Conservation (phyloP, 2,329 filamentous ascomycete genomes). For the Stemphylium vesicarium region DNA sequence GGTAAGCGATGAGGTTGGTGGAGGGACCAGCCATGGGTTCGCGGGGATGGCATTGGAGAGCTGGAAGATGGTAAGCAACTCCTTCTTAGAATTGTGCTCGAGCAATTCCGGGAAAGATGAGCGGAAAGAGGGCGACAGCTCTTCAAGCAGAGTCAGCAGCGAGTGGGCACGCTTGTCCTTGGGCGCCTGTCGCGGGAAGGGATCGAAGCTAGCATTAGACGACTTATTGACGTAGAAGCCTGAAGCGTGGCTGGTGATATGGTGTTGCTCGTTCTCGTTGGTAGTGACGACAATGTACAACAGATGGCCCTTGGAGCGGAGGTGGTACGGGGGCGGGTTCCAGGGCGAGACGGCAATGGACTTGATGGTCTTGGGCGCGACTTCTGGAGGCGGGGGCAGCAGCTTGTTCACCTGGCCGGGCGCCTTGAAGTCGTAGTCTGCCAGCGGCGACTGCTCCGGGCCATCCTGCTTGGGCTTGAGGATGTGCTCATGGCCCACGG, state of each 20-base stretch:
- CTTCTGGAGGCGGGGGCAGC: conserved; percentile 68
- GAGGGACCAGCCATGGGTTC: conserved; percentile 87
- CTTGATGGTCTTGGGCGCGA: conserved; percentile 89
- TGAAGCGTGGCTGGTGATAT: conserved; percentile 90
- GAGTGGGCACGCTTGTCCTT: conserved; percentile 86
- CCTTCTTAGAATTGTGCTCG: conserved; percentile 82
- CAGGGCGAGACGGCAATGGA: conserved; percentile 86
- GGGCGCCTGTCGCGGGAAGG: conserved; percentile 76
- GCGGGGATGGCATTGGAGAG: conserved; percentile 94
- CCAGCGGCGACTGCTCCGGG: conserved; percentile 53
- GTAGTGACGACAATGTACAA: conserved; percentile 89
- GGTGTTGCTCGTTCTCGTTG: conserved; percentile 91
- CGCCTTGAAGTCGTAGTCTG: conserved; percentile 78
- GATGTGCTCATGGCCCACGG: conserved; percentile 61
- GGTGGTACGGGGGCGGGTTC: conserved; percentile 93
- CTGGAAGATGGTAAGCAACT: conserved; percentile 91
- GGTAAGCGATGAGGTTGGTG: conserved; percentile 67
- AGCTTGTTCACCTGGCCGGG: conserved; percentile 72
- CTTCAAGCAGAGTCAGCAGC: conserved; percentile 76
- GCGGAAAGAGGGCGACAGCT: conserved; percentile 84
- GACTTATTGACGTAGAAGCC: conserved; percentile 98
- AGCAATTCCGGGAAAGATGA: conserved; percentile 78
- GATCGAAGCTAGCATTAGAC: conserved; percentile 93
- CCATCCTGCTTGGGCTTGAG: conserved; percentile 33
- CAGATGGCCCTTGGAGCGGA: conserved; percentile 89